Conservation (phyloP, 2,329 filamentous ascomycete genomes). For the Phialophora macrospora region DNA sequence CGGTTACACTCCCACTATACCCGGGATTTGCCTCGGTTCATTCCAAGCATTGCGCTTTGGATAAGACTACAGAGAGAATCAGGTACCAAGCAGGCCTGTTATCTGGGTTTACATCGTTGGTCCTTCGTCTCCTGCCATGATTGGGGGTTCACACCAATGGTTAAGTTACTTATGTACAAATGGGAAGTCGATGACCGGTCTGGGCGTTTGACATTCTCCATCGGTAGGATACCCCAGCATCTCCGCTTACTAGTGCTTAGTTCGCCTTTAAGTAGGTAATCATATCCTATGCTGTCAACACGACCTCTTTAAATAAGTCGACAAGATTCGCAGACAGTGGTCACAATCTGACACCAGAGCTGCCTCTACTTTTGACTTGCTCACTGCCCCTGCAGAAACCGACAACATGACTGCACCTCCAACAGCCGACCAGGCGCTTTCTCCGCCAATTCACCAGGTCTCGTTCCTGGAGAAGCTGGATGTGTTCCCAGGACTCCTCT, state of each 20-base stretch:
- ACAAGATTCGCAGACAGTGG: neutral
- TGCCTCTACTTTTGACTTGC: neutral
- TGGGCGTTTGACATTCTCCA: neutral
- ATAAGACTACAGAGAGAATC: neutral
- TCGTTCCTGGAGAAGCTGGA: slow-evolving; percentile 34
- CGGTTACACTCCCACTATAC: too few species aligned
- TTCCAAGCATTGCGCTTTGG: neutral
- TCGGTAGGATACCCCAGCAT: neutral
- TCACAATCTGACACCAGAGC: neutral
- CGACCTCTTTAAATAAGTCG: neutral
- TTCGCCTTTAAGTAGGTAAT: too few species aligned
- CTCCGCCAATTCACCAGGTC: slow-evolving; percentile 18
- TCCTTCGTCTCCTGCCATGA: too few species aligned
- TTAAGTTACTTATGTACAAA: too few species aligned
- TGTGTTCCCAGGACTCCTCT: slow-evolving; percentile 28
- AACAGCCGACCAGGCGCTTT: slow-evolving; percentile 11
- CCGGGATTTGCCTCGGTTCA: neutral
- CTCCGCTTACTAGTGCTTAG: neutral
- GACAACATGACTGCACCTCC: slow-evolving; percentile 22
- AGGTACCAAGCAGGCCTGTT: too few species aligned
- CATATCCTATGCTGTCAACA: too few species aligned
- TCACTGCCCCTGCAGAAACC: neutral
- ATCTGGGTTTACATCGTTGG: too few species aligned
- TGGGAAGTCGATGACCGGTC: neutral
- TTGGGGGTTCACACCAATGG: too few species aligned